Conservation (phyloP, 805 yeast species). For the Ogataea neopini region DNA sequence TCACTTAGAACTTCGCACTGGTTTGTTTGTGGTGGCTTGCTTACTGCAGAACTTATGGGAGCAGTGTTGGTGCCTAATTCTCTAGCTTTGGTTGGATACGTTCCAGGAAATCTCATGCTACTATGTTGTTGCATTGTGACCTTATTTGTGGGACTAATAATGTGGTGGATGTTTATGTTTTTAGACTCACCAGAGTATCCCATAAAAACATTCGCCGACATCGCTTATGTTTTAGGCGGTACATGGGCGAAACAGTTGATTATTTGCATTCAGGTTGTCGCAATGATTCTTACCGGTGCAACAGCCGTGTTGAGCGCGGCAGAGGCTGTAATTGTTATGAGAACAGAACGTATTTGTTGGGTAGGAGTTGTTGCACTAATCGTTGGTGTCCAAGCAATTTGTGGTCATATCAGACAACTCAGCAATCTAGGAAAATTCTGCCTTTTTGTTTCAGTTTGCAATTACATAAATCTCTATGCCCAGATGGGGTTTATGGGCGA, state of each 20-base stretch:
- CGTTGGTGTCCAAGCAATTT: conserved; percentile 41
- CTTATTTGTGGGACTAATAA: conserved; percentile 42
- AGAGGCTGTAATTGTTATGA: conserved; percentile 42
- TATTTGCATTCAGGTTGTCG: conserved; percentile 40
- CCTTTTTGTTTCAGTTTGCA: conserved; percentile 19
- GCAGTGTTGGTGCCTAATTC: conserved; percentile 20
- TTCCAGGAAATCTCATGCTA: conserved; percentile 18
- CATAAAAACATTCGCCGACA: conserved; percentile 42
- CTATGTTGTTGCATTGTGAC: conserved; percentile 28
- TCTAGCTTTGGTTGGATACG: conserved; percentile 17
- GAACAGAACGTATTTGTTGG: conserved; percentile 38
- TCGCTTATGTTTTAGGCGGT: conserved; percentile 42
- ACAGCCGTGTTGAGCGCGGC: too few species aligned
- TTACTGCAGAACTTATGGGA: conserved; percentile 27
- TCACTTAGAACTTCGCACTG: conserved; percentile 22
- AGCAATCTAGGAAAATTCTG: conserved; percentile 35
- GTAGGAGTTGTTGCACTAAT: conserved; percentile 41
- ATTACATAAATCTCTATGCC: conserved; percentile 21
- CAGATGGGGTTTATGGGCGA: conserved; percentile 21
- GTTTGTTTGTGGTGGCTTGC: conserved; percentile 22
- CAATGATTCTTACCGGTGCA: too few species aligned
- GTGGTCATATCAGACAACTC: conserved; percentile 44
- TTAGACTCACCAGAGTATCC: conserved; percentile 46
- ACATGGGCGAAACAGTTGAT: conserved; percentile 31
- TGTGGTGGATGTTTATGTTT: conserved; percentile 38